Evolutionary conservation across 176 grass and related monocot species (phyloP), one percentile per base, ranked within the genome.

Genomic region (Pharus latifolius): DNA sequence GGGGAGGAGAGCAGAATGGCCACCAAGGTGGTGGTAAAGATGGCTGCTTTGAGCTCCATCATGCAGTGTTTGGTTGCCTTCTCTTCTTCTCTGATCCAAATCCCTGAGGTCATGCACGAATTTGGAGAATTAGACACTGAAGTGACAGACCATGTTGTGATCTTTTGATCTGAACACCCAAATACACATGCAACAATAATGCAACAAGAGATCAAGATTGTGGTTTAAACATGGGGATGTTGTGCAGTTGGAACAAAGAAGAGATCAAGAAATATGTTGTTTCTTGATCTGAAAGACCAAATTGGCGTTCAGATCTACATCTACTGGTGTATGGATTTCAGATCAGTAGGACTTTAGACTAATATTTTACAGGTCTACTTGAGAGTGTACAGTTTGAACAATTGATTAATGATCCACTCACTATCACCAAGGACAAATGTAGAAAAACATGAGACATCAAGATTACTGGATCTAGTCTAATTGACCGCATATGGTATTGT

Each of bases 1-100:
- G 88, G 84, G 25, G 63, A 30, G 14, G 73, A 70, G 24, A 88
- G 22, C 55, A 88, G 16, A 5, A 78, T 3, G 43, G 61, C 68
- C 40, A 84, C 41, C 6, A 87, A 10, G 20, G 60, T 69, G 10
- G 60, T n/a, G 22, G 77, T 40, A 17, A 84, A 27, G 19, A 74
- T 55, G 23, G 69, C 51, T 40, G 49, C 60, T 23, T 56, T 74
- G 56, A 81, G 33, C 29, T 32, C 88, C 88, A 91, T 91, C 23
- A 16, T 56, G 45, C n/a, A n/a, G 18, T 23, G 18, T 41, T 32
- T 49, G 20, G 16, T 5, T 69, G 14, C 23, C 48, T 48, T 42
- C 18, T 69, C 68, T 63, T 60, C 63, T 54, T 18, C 62, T 31
- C 24, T 46, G 47, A 40, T 75, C 56, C 72, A 63, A 63, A 24